A percentile compares a stretch with the other conserved stretches of the same genome.
Evolutionary conservation across 2,329 filamentous ascomycete species (phyloP).

Genomic region (Fusarium pseudocircinatum): DNA sequence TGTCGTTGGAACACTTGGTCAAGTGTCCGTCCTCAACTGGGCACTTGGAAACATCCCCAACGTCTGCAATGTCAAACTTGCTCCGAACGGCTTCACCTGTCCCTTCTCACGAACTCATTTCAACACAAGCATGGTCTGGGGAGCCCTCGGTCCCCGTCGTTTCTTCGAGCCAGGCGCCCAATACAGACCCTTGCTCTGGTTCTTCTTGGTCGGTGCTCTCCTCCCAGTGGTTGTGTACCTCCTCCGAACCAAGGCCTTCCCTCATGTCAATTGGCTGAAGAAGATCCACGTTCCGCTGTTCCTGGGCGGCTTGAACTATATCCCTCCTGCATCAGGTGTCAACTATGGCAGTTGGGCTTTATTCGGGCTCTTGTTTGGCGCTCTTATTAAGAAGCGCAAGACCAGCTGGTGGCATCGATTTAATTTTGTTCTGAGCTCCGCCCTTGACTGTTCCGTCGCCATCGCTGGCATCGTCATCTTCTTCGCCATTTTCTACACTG

Average conservation of each 20-base stretch:
- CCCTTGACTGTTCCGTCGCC: slow-evolving; percentile 46
- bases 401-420: slow-evolving; percentile 46
- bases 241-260: slow-evolving; percentile 35
- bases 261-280: slow-evolving; percentile 38
- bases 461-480: slow-evolving; percentile 48
- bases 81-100: slow-evolving; percentile 56
- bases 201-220: slow-evolving; percentile 62
- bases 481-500: slow-evolving; percentile 47
- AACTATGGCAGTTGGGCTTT: slow-evolving; percentile 48
- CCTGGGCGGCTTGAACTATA: slow-evolving; percentile 46
- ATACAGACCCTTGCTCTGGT: slow-evolving; percentile 61
- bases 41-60: slow-evolving; percentile 56
- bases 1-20: slow-evolving; percentile 55
- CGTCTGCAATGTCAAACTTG: slow-evolving; percentile 57
- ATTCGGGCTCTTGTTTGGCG: slow-evolving; percentile 44
- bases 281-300: slow-evolving; percentile 46
- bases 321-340: slow-evolving; percentile 46
- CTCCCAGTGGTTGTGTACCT: slow-evolving; percentile 59
- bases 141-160: slow-evolving; percentile 63
- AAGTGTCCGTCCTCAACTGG: slow-evolving; percentile 53
- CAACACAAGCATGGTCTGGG: slow-evolving; percentile 65
- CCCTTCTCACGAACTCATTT: slow-evolving; percentile 54
- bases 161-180: slow-evolving; percentile 63
- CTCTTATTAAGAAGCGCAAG: slow-evolving; percentile 38
- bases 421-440: slow-evolving; percentile 47